phyloP scores from a whole-genome alignment of 768 basidiomycete genomes.

The Lactifluus subvellereus region DNA sequence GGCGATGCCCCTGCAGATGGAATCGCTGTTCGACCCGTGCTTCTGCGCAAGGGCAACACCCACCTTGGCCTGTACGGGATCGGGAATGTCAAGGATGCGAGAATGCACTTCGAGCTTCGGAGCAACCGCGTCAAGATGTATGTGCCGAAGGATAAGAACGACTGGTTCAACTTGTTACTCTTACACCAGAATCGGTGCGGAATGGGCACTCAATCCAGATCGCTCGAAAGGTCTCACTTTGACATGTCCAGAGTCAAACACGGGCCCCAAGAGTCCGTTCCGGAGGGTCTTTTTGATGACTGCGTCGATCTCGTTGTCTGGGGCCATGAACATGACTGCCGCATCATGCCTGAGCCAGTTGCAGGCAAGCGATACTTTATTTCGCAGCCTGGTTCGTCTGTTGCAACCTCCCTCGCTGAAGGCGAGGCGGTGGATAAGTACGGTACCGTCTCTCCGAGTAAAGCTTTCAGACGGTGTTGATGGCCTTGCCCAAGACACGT shows the following conservation, averaged over 20 bases:
- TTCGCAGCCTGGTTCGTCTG: constrained; percentile 89
- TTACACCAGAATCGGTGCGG: constrained; percentile 93
- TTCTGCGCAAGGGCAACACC: constrained; percentile 83
- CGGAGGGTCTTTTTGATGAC: constrained; percentile 97
- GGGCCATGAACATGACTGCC: constrained; percentile 99
- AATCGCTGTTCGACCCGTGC: constrained; percentile 83
- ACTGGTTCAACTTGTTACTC: constrained; percentile 93
- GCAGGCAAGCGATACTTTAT: constrained; percentile 89
- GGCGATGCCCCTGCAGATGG: constrained; percentile 69
- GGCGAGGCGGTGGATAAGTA: constrained; percentile 93
- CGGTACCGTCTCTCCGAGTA: constrained; percentile 1
- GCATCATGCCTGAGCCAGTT: constrained; percentile 85
- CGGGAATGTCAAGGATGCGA: constrained; percentile 92
- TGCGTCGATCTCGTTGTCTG: constrained; percentile 89
- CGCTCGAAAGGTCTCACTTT: not conserved
- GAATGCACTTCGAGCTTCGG: constrained; percentile 94
- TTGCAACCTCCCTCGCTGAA: constrained; percentile 91
- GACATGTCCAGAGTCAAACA: constrained; percentile 69
- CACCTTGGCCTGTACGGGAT: constrained; percentile 90
- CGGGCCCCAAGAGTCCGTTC: constrained; percentile 90
- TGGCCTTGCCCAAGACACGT: constrained; percentile 59
- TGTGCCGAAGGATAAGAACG: constrained; percentile 84
- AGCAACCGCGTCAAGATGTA: constrained; percentile 95
- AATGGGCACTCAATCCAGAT: not conserved
- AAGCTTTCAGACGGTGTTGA: not conserved